Evolutionary conservation across 352 stramenopile genomes (phyloP).

Genomic region (Globisporangium barbulae): DNA sequence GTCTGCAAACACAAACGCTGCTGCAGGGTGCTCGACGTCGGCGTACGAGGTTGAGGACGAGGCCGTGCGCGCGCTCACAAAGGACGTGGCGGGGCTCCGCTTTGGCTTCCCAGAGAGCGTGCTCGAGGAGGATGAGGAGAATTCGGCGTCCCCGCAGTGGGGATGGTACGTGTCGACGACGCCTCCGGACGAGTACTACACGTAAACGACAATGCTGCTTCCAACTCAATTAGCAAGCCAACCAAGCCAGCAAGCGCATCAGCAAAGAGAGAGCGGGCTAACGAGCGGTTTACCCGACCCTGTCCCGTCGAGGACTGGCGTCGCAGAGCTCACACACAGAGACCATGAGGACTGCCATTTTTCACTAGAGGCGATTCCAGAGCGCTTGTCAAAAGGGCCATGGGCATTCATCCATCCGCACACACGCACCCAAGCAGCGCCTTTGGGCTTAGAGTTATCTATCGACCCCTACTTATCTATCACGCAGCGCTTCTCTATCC

Average conservation of each 20-base stretch:
- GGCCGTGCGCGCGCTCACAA: background rate
- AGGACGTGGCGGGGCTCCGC: background rate
- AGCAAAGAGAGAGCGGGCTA: background rate
- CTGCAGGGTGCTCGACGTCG: background rate
- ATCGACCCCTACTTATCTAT: conserved; percentile 13
- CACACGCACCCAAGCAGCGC: background rate
- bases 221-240: background rate
- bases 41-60: background rate
- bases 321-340: too few species aligned
- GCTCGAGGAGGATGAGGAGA: conserved; percentile 35
- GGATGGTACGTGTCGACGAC: conserved; percentile 84
- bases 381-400: background rate
- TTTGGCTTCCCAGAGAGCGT: conserved; percentile 15
- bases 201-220: conserved; percentile 15
- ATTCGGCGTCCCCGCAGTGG: conserved; percentile 61
- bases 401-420: background rate
- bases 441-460: conserved; percentile 9
- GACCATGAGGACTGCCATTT: too few species aligned
- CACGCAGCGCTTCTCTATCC: background rate
- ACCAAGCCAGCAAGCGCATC: background rate
- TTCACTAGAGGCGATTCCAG: background rate
- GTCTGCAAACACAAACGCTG: too few species aligned
- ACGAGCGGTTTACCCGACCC: background rate
- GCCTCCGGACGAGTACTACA: conserved; percentile 70
- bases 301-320: background rate